These are phyloP conservation scores for Macrotyloma uniflorum DNA, from an alignment of 306 rosid species.

Conservation along the genomic window DNA sequence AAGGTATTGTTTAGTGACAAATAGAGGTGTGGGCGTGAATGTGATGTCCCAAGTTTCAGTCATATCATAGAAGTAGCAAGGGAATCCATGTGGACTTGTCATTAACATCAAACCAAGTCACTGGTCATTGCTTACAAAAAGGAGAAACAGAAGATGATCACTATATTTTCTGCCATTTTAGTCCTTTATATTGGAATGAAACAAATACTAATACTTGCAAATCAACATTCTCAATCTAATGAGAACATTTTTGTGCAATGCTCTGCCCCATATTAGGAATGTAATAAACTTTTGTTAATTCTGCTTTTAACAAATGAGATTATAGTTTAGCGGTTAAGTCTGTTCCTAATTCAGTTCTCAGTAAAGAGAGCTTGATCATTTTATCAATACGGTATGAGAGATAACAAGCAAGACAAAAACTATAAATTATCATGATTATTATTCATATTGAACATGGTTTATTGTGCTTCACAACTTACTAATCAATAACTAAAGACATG, in stretches of 20 bases:
- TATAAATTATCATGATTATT: background rate
- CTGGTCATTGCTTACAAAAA: background rate
- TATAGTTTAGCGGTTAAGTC: background rate
- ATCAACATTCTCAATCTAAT: background rate
- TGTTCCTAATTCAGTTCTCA: background rate
- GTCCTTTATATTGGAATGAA: background rate
- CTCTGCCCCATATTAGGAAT: background rate
- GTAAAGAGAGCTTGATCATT: background rate
- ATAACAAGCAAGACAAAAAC: background rate
- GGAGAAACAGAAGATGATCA: background rate
- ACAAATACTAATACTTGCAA: background rate
- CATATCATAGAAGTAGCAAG: background rate
- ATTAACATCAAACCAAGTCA: conserved; percentile 2
- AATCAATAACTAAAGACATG: conserved; percentile 25
- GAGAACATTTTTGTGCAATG: background rate
- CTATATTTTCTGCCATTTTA: background rate
- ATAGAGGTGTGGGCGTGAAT: background rate
- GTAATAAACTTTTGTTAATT: background rate
- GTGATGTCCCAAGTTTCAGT: conserved; percentile 1
- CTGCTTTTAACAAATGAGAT: background rate
- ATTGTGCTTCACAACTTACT: conserved; percentile 25
- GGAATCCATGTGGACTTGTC: background rate
- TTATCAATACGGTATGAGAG: background rate
- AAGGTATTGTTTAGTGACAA: background rate
- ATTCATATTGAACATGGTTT: background rate